A percentile compares a stretch with the other conserved stretches of the same genome.
phyloP scores from a whole-genome alignment of 129 eudicot species.

The Chrysanthemum lavandulifolium region DNA sequence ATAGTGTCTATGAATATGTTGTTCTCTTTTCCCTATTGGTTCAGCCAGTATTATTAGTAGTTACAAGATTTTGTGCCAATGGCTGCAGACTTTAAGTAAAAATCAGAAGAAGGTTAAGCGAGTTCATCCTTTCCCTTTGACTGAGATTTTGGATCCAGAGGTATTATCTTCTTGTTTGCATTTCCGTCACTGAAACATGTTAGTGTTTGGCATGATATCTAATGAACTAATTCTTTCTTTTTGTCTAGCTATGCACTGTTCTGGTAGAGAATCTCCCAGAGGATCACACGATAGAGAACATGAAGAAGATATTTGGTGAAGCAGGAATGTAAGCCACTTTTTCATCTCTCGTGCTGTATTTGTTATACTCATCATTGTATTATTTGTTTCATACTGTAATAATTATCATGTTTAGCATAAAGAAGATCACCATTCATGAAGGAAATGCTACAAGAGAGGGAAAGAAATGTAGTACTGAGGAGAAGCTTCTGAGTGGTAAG shows the following conservation, averaged over 20 bases:
- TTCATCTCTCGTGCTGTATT: conserved; percentile 8
- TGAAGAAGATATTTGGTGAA: conserved; percentile 56
- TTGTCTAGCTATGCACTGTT: conserved; percentile 70
- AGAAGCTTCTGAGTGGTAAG: conserved; percentile 80
- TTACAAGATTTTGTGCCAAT: conserved; percentile 11
- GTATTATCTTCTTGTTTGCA: conserved; percentile 34
- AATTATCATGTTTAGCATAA: conserved; percentile 45
- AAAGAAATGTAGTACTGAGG: conserved; percentile 56
- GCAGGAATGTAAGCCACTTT: conserved; percentile 68
- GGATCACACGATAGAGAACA: conserved; percentile 78
- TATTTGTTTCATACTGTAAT: not conserved
- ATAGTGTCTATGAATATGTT: not conserved
- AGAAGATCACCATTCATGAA: conserved; percentile 66
- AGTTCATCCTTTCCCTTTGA: conserved; percentile 67
- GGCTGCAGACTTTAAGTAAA: conserved; percentile 72
- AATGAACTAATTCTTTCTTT: conserved; percentile 3
- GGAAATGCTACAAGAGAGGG: conserved; percentile 58
- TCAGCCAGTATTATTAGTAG: not conserved
- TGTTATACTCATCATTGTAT: not conserved
- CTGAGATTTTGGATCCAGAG: conserved; percentile 71
- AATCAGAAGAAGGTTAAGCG: conserved; percentile 78
- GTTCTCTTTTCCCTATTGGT: not conserved
- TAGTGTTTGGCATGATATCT: conserved; percentile 12
- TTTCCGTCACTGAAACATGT: not conserved
- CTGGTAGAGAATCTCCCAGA: conserved; percentile 94